phyloP scores from a whole-genome alignment of 1,284 basidiomycete genomes.

The Wallemia mellicola region DNA sequence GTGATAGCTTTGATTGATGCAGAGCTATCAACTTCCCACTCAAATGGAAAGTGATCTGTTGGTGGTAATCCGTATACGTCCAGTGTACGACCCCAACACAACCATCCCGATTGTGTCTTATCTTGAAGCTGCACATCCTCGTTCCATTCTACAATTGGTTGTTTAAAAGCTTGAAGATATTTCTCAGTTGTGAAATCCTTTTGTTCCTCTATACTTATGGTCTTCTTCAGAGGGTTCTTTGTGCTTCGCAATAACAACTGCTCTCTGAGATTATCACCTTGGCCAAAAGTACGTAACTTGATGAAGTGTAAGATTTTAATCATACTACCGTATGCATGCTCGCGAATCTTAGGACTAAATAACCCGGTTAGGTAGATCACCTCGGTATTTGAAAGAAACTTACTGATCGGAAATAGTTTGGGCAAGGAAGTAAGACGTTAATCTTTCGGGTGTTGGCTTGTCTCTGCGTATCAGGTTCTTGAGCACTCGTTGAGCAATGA shows the following conservation, averaged over 20 bases:
- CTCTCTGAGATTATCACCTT: constrained; percentile 22
- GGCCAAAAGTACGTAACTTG: constrained; percentile 55
- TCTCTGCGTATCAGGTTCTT: constrained; percentile 4
- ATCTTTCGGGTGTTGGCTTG: not conserved
- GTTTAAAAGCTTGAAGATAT: constrained; percentile 21
- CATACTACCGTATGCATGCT: constrained; percentile 22
- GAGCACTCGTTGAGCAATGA: constrained; percentile 4
- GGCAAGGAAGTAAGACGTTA: not conserved
- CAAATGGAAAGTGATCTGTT: constrained; percentile 23
- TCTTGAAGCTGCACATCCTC: constrained; percentile 22
- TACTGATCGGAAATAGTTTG: not conserved
- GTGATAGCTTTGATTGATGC: constrained; percentile 30
- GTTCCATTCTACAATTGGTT: constrained; percentile 14
- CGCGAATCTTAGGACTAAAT: not conserved
- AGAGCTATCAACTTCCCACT: constrained; percentile 34
- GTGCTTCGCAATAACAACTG: constrained; percentile 51
- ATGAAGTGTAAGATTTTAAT: constrained; percentile 42
- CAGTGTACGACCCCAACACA: constrained; percentile 44
- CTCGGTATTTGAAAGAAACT: not conserved
- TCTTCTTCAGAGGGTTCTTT: constrained; percentile 35
- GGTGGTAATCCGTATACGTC: constrained; percentile 31
- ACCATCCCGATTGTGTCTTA: constrained; percentile 54
- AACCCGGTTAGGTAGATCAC: not conserved
- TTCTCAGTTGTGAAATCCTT: constrained; percentile 25
- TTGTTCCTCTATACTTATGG: constrained; percentile 22